A percentile compares a stretch with the other conserved stretches of the same genome.
Conservation (phyloP, 768 basidiomycete genomes). For the Rossbeevera mucosa region DNA sequence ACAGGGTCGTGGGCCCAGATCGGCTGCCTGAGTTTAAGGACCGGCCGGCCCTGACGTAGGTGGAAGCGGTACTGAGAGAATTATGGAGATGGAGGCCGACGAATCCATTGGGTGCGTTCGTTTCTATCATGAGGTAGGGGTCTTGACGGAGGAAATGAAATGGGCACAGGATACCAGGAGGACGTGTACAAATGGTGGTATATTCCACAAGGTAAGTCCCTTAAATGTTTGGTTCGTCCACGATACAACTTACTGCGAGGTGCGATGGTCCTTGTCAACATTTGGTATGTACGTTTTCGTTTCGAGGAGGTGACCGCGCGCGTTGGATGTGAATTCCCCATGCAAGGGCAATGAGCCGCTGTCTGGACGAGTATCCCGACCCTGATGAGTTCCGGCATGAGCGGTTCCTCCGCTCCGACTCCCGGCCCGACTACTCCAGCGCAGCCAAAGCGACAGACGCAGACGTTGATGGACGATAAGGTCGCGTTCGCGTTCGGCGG, state of each 20-base stretch:
- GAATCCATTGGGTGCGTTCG: constrained; percentile 7
- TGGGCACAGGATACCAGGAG: constrained; percentile 1
- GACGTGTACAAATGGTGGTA: constrained; percentile 19
- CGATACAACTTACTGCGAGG: no score
- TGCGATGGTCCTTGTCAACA: background rate
- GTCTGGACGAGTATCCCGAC: background rate
- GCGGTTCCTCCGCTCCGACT: background rate
- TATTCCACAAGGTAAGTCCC: constrained; percentile 23
- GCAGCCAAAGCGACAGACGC: background rate
- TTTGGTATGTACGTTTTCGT: no score
- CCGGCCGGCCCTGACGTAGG: constrained; percentile 20
- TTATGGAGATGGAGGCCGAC: constrained; percentile 17
- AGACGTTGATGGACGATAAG: background rate
- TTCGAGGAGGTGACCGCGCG: no score
- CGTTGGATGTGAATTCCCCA: no score
- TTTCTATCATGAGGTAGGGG: no score
- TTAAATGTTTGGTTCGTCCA: no score
- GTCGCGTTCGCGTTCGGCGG: background rate
- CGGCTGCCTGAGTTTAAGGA: constrained; percentile 26
- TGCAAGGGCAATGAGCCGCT: constrained; percentile 2
- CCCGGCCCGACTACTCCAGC: background rate
- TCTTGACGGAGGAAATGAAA: no score
- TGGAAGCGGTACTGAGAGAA: constrained; percentile 24
- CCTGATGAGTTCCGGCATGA: background rate
- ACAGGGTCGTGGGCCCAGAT: constrained; percentile 18